A percentile compares a stretch with the other conserved stretches of the same genome.
Conservation (phyloP, 2,329 filamentous ascomycete species). For the Clonostachys rosea region DNA sequence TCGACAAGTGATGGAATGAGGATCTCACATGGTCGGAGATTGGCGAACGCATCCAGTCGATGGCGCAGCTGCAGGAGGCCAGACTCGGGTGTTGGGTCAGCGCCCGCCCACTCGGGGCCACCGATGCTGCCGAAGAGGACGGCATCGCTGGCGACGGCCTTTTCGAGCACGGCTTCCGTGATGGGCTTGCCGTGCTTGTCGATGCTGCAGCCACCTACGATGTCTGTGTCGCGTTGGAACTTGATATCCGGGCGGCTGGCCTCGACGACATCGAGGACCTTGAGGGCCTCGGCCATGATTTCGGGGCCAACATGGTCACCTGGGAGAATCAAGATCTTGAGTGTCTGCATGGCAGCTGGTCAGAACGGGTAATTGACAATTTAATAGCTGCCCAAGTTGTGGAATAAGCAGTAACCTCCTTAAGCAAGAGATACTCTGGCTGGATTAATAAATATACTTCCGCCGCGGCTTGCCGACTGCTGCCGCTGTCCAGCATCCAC, state of each 20-base stretch:
- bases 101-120: constrained; percentile 36
- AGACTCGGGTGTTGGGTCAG: constrained; percentile 35
- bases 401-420: too few species aligned
- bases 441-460: too few species aligned
- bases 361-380: too few species aligned
- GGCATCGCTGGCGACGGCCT: constrained; percentile 31
- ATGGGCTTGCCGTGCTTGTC: constrained; percentile 35
- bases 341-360: constrained; percentile 2
- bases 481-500: too few species aligned
- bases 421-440: too few species aligned
- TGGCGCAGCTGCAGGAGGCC: constrained; percentile 29
- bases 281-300: constrained; percentile 37
- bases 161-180: constrained; percentile 34
- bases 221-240: constrained; percentile 18
- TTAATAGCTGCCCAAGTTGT: too few species aligned
- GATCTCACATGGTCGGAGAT: constrained; percentile 41
- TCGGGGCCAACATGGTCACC: constrained; percentile 43
- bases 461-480: too few species aligned
- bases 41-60: constrained; percentile 40
- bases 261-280: constrained; percentile 36
- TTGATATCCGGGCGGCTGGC: constrained; percentile 16
- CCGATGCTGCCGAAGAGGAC: constrained; percentile 42
- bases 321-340: constrained; percentile 33
- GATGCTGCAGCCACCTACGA: constrained; percentile 6
- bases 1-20: constrained; percentile 32